These are phyloP conservation scores for Pascua sp. DNA, from an alignment of 1,284 basidiomycete genomes.

Conservation along the genomic window DNA sequence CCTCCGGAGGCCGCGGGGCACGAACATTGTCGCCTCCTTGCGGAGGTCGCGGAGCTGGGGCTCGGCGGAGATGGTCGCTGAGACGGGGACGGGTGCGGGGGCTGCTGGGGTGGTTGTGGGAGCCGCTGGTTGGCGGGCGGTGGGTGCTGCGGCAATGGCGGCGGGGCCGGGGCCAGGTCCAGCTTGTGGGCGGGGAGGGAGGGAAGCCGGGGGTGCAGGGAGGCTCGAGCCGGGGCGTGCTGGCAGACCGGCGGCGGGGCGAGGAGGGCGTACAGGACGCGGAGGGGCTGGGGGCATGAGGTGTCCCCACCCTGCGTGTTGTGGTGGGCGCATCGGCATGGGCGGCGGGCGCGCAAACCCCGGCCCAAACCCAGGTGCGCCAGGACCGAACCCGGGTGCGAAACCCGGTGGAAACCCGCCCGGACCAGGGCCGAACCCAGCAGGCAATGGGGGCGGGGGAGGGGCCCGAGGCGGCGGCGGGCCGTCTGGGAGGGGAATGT, in stretches of 20 bases:
- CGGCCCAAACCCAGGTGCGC: too few species aligned
- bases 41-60: constrained; percentile 84
- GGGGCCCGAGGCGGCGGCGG: constrained; percentile 46
- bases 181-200: constrained; percentile 3
- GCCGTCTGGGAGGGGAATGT: constrained; percentile 51
- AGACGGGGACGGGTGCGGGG: constrained; percentile 18
- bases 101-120: constrained; percentile 28
- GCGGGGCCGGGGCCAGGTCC: neutral
- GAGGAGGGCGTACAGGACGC: neutral
- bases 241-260: neutral
- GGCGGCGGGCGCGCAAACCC: too few species aligned
- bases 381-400: neutral
- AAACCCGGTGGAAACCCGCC: neutral
- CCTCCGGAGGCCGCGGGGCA: constrained; percentile 58
- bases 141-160: neutral
- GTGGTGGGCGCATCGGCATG: neutral
- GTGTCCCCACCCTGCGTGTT: constrained; percentile 10
- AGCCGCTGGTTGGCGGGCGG: constrained; percentile 12
- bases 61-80: constrained; percentile 72
- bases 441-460: constrained; percentile 20
- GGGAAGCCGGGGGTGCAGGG: constrained; percentile 5
- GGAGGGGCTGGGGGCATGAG: constrained; percentile 1
- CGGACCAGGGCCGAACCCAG: constrained; percentile 4
- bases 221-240: neutral
- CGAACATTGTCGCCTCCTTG: constrained; percentile 84